Conservation (phyloP, 78 protist genomes). For the Planoprotostelium fungivorum region DNA sequence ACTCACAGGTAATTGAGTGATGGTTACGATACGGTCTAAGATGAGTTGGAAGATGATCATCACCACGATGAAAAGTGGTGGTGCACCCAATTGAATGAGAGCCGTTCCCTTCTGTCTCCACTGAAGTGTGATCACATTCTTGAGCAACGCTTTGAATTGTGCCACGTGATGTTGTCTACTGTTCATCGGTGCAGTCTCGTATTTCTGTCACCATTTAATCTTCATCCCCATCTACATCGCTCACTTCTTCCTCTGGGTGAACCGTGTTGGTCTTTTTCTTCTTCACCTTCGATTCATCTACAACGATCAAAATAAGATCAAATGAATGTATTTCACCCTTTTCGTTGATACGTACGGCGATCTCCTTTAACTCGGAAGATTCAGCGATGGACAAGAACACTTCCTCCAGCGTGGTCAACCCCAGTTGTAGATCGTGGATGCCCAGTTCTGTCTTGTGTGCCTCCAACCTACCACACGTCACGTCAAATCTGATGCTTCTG, state of each 20-base stretch:
- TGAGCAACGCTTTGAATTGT: not conserved
- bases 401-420: constrained; percentile 26
- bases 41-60: not conserved
- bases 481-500: no score
- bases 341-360: not conserved
- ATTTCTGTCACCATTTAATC: not conserved
- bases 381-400: constrained; percentile 29
- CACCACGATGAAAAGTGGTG: not conserved
- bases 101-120: not conserved
- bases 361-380: not conserved
- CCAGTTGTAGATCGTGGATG: constrained; percentile 9
- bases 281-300: not conserved
- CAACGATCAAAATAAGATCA: not conserved
- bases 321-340: not conserved
- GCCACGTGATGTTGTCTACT: not conserved
- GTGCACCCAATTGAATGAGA: not conserved
- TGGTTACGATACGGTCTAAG: not conserved
- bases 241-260: not conserved
- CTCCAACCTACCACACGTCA: constrained; percentile 12
- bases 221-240: not conserved
- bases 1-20: not conserved
- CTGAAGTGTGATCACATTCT: not conserved
- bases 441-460: not conserved
- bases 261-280: not conserved
- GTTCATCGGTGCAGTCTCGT: not conserved